Evolutionary conservation across 306 rosid genomes (phyloP).

Genomic region (Cicer cuneatum): DNA sequence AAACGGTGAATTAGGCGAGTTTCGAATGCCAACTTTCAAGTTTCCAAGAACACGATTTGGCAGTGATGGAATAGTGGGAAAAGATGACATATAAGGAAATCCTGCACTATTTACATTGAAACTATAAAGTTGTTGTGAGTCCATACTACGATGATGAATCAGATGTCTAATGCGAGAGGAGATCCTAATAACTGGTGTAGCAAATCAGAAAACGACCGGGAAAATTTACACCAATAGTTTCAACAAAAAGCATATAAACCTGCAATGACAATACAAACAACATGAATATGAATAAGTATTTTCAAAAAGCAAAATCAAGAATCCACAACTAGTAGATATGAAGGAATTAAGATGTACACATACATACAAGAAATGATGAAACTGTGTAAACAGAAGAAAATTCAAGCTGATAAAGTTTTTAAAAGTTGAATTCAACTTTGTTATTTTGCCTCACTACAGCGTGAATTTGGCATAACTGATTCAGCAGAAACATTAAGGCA

Average conservation of each 20-base stretch:
- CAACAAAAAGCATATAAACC: slow-evolving; percentile 43
- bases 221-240: slow-evolving; percentile 27
- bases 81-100: slow-evolving; percentile 61
- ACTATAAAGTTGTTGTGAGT: slow-evolving; percentile 68
- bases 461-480: background rate
- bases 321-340: slow-evolving; percentile 2
- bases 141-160: slow-evolving; percentile 73
- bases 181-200: slow-evolving; percentile 3
- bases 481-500: background rate
- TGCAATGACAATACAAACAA: slow-evolving; percentile 50
- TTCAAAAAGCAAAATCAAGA: slow-evolving; percentile 8
- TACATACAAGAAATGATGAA: background rate
- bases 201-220: slow-evolving; percentile 21
- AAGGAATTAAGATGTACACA: background rate
- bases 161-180: slow-evolving; percentile 34
- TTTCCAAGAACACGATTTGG: slow-evolving; percentile 65
- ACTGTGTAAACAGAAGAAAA: background rate
- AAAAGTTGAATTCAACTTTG: background rate
- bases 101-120: slow-evolving; percentile 61
- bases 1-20: slow-evolving; percentile 73
- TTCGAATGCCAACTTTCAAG: slow-evolving; percentile 63
- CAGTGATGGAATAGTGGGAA: slow-evolving; percentile 61
- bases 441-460: background rate
- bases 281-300: slow-evolving; percentile 18
- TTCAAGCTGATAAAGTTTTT: background rate